Evolutionary conservation across 331 rosid genomes (phyloP), one percentile per base, ranked within the genome.

Genomic region (Acacia pycnantha): DNA sequence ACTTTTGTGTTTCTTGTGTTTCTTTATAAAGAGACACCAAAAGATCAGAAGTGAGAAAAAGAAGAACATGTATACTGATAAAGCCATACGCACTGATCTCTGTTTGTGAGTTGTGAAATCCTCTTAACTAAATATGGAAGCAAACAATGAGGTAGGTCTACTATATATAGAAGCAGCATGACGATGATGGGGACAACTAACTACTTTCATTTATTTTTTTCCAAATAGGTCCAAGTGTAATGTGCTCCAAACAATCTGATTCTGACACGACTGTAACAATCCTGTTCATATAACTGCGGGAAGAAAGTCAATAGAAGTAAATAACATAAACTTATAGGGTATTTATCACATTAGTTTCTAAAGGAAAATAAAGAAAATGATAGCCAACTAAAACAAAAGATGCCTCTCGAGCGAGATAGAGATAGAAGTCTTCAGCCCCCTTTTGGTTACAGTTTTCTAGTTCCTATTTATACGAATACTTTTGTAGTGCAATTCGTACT

Each of bases 161-260:
- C 87, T 31, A 73, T 88, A 86, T 83, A 89, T 88, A 92, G 87
- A 85, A 71, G 81, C 73, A 71, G 79, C 77, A 54, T n/a, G 7
- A 50, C 19, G 31, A 33, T 19, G 70, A 70, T 14, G 13, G 76
- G 61, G 61, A 75, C 81, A 61, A 24, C 33, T 9, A 53, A 65
- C 76, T 70, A 61, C 37, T 8, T 61, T 61, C 19, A 26, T 26
- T 70, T 4, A 37, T 50, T 78, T 59, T 41, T 4, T 59, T 68
- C 83, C 59, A 41, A 13, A 77, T 67, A 82, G 47, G 70, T 31
- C 74, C 41, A 70, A 70, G 62, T 19, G 1, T 51, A 61, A 76
- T 24, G 70, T 24, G 69, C 43, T 56, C 31, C n/a, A 22, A 12
- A 54, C 3, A 43, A 70, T 41, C 54, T 19, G 18, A 68, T 68